A percentile compares a stretch with the other conserved stretches of the same genome.
These are phyloP conservation scores for Phaeotremella skinneri DNA, from an alignment of 768 basidiomycete species.

Conservation along the genomic window DNA sequence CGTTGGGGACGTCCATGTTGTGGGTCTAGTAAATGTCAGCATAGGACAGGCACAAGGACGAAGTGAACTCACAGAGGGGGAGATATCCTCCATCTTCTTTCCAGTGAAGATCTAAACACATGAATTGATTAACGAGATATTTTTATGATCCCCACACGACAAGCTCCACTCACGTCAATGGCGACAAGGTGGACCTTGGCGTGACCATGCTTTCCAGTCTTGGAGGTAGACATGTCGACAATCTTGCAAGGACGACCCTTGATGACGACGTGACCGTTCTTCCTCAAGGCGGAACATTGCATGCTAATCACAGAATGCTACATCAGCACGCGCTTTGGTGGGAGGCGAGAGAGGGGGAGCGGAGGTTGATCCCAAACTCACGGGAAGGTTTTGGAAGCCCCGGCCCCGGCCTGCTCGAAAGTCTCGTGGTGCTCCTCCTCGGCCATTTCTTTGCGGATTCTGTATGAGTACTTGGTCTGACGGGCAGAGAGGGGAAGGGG, in stretches of 20 bases:
- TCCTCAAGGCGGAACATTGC: conserved; percentile 85
- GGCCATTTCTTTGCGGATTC: conserved; percentile 43
- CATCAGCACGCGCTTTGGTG: conserved; percentile 31
- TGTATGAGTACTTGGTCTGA: neutral
- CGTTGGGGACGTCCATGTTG: conserved; percentile 99
- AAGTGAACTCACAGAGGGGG: conserved; percentile 30
- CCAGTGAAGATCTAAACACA: conserved; percentile 85
- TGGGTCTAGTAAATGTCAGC: conserved; percentile 76
- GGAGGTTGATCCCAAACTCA: conserved; percentile 20
- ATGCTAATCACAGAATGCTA: conserved; percentile 50
- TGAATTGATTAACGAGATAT: neutral
- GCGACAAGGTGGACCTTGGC: conserved; percentile 98
- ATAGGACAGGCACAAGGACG: conserved; percentile 1
- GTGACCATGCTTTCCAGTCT: conserved; percentile 95
- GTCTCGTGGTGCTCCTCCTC: conserved; percentile 87
- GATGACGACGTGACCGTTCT: conserved; percentile 76
- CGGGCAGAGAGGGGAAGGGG: neutral
- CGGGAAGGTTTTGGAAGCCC: conserved; percentile 52
- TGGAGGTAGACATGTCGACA: conserved; percentile 98
- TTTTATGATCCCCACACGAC: neutral
- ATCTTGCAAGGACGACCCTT: conserved; percentile 95
- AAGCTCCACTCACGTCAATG: conserved; percentile 73
- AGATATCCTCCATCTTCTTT: conserved; percentile 80
- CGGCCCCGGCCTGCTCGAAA: conserved; percentile 70
- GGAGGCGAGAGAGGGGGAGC: too few relatives aligned